A percentile compares a stretch with the other conserved stretches of the same genome.
phyloP scores from a whole-genome alignment of 2,329 filamentous ascomycete species.

The Sporothrix variecibatus region DNA sequence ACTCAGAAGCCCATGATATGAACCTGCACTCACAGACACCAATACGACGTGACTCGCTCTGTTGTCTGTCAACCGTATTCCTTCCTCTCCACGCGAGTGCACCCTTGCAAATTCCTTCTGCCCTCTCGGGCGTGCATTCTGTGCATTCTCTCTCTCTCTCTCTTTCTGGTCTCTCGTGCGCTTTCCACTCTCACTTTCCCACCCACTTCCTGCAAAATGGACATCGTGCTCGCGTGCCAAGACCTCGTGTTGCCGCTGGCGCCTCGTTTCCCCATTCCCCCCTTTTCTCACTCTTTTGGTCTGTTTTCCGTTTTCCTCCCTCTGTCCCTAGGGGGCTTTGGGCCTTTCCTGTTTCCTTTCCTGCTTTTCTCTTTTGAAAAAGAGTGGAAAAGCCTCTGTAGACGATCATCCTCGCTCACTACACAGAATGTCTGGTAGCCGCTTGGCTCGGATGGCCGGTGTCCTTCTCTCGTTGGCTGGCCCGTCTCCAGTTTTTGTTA shows the following conservation, averaged over 20 bases:
- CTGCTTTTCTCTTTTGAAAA: not conserved
- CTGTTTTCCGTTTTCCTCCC: not conserved
- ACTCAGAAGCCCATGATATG: not conserved
- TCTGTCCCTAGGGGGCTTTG: not conserved
- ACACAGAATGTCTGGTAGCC: not conserved
- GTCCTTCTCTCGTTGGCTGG: not conserved
- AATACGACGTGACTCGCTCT: not conserved
- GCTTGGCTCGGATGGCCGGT: conserved; percentile 9
- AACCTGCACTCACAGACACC: not conserved
- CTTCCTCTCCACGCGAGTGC: not conserved
- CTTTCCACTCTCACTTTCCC: not conserved
- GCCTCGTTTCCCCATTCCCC: conserved; percentile 4
- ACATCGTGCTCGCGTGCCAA: conserved; percentile 23
- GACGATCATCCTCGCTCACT: not conserved
- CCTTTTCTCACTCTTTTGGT: not conserved
- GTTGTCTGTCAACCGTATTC: not conserved
- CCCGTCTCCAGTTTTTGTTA: conserved; percentile 1
- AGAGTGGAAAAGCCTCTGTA: not conserved
- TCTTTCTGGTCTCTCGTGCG: not conserved
- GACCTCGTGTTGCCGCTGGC: conserved; percentile 25
- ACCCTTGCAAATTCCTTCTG: not conserved
- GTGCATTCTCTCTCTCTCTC: not conserved
- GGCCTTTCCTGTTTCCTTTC: not conserved
- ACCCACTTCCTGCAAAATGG: conserved; percentile 1
- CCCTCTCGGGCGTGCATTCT: not conserved